Evolutionary conservation across 1,284 basidiomycete genomes (phyloP).

Genomic region (Apiotrichum mycotoxinovorans): DNA sequence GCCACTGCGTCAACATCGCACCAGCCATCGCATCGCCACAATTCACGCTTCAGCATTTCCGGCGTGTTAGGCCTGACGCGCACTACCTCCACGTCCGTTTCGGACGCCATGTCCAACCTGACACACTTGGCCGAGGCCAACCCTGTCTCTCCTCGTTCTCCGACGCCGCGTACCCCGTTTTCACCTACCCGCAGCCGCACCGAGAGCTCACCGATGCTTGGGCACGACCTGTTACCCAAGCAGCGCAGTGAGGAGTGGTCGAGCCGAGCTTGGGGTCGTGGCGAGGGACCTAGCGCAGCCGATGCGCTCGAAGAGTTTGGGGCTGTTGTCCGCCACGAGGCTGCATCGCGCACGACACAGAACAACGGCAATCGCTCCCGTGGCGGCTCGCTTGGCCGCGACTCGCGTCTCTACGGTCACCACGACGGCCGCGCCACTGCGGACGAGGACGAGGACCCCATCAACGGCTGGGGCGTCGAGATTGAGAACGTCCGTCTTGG

Average conservation of each 20-base stretch:
- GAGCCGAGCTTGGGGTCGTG: slow-evolving; percentile 36
- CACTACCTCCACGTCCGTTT: slow-evolving; percentile 22
- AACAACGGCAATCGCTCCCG: slow-evolving; percentile 19
- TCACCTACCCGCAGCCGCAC: slow-evolving; percentile 19
- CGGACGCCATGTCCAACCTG: slow-evolving; percentile 34
- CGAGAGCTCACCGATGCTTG: slow-evolving; percentile 18
- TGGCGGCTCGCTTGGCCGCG: slow-evolving; percentile 40
- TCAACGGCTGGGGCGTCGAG: slow-evolving; percentile 37
- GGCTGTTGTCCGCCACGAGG: slow-evolving; percentile 31
- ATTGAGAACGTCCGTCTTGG: slow-evolving; percentile 44
- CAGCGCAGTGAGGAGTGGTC: slow-evolving; percentile 43
- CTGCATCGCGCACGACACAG: neutral
- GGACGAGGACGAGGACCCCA: slow-evolving; percentile 14
- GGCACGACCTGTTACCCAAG: slow-evolving; percentile 2
- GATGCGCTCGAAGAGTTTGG: slow-evolving; percentile 44
- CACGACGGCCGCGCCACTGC: neutral
- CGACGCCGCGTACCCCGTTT: neutral
- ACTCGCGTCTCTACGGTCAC: slow-evolving; percentile 30
- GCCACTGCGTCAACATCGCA: slow-evolving; percentile 19
- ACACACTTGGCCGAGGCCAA: slow-evolving; percentile 35
- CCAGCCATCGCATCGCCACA: neutral
- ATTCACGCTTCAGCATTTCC: slow-evolving; percentile 37
- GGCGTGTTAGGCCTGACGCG: slow-evolving; percentile 35
- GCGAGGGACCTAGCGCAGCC: slow-evolving; percentile 40
- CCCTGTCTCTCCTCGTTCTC: slow-evolving; percentile 10